Evolutionary conservation across 257 asterid species (phyloP), one percentile per base, ranked within the genome.

Genomic region (Gardenia jasminoides): DNA sequence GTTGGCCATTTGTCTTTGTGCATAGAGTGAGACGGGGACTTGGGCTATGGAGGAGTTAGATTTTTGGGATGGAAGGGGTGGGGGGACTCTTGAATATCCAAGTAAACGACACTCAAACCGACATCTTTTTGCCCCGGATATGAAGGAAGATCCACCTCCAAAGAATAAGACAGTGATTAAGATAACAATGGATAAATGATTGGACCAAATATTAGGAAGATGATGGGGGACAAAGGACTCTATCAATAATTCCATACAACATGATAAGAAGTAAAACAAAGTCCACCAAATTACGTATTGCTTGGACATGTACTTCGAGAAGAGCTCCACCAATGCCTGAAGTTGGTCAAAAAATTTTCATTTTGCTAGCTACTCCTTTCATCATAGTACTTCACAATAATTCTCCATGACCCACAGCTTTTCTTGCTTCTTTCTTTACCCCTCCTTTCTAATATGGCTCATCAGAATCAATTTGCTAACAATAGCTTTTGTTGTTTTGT

Each of bases 111-210:
- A 81, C 28, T 77, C 30, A 78, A 61, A 77, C 81, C 80, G 86
- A 86, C 89, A 83, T 82, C 20, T 58, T 77, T 66, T 70, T 80
- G 87, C 85, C 83, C 83, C 85, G 83, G 84, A 84, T 87, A 80
- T 78, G 84, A 86, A 85, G 87, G 84, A 89, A 84, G 87, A 80
- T 81, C 79, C 83, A 72, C 78, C 82, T 64, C 80, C 71, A 76
- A 70, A 71, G 80, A 84, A 84, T 76, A 80, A 62, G 89, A 82
- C 90, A 78, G 31, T 10, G 43, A 70, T 80, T 78, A 84, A 71
- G 79, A 82, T 83, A 75, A 84, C 85, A 81, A 75, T 74, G 75
- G 85, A 52, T 84, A 74, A 79, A 84, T 85, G 80, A 80, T 77
- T 75, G 82, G 68, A 79, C 72, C 77, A 72, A 65, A 70, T 58